Evolutionary conservation across 2,329 filamentous ascomycete species (phyloP), one percentile per base, ranked within the genome.

Genomic region (Didymellaceae sp.): DNA sequence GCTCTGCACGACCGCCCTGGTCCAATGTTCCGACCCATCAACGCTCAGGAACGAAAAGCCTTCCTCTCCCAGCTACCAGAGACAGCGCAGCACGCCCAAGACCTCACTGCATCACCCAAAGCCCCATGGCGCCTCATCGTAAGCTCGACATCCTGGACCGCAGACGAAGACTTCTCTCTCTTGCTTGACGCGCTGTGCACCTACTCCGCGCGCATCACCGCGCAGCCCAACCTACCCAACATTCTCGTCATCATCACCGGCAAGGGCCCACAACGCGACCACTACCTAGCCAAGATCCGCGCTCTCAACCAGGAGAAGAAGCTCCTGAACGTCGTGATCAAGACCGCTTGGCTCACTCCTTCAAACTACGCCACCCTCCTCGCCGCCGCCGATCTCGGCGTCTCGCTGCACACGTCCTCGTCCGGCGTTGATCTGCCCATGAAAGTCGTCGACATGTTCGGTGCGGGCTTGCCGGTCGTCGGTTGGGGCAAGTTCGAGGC

Each of bases 391-490:
- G 93, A 97, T 64, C 78, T 99, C 0, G 94, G 94, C 8, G 85
- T 99, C 18, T 96, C 90, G 48, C 78, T 99, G 20, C 94, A 99
- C 76, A 96, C 86, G 58, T 97, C 91, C 11, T 95, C 89, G 59
- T 96, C 91, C 2, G 94, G 94, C 1, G 91, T 99, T 0, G 94
- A 99, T 73, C 78, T 99, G 16, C 94, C 94, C 0, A 99, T 99
- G 94, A 99, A 99, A 75, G 91, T 99, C 1, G 92, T 99, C 11
- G 94, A 99, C 71, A 97, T 99, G 92, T 97, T 99, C 71, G 94
- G 94, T 2, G 89, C 92, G 0, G 94, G 93, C 0, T 77, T 99
- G 21, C 94, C 94, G 0, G 94, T 99, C 0, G 86, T 88, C 0
- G 93, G 91, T 4, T 97, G 94, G 81, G 84, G 84, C 20, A 82